Percentiles rank a stretch among this genome's conserved stretches.
phyloP scores from a whole-genome alignment of 306 rosid species.

The Ormosia emarginata region DNA sequence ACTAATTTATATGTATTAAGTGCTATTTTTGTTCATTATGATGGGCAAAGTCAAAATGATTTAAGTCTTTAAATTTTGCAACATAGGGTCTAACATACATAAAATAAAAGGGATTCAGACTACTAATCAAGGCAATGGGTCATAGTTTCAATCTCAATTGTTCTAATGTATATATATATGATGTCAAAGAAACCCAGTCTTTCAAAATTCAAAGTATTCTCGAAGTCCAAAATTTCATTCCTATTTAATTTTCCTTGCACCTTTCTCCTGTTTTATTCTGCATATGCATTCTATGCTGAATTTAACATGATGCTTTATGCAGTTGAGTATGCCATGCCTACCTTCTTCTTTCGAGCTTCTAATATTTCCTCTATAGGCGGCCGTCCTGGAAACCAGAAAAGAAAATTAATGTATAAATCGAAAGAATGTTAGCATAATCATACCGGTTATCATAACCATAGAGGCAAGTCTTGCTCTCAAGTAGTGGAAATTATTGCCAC shows the following conservation, averaged over 20 bases:
- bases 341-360: constrained; percentile 70
- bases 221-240: not conserved
- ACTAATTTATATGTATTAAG: not conserved
- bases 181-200: not conserved
- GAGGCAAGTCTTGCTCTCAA: not conserved
- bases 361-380: constrained; percentile 75
- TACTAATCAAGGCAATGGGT: not conserved
- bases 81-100: not conserved
- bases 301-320: not conserved
- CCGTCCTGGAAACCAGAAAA: constrained; percentile 56
- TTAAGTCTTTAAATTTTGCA: not conserved
- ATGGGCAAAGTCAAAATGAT: not conserved
- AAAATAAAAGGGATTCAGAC: not conserved
- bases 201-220: not conserved
- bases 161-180: not conserved
- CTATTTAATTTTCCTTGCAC: not conserved
- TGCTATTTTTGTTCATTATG: not conserved
- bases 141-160: not conserved
- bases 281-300: not conserved
- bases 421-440: not conserved
- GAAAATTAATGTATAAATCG: not conserved
- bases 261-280: not conserved
- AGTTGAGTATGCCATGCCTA: constrained; percentile 16
- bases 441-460: not conserved
- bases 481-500: not conserved